Conservation (phyloP, 805 yeast species). For the Saccharomycopsis selenospora region DNA sequence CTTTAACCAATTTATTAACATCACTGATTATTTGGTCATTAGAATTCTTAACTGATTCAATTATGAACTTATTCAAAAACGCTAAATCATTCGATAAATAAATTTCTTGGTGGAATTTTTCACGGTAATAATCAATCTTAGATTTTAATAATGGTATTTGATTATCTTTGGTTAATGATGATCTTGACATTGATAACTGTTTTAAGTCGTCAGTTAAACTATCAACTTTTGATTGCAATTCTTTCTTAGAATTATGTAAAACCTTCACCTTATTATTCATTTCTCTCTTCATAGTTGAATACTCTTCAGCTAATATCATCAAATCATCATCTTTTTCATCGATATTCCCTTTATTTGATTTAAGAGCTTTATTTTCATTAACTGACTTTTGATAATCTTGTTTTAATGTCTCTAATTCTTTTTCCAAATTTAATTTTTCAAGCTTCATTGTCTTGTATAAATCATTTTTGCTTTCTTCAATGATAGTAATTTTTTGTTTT, state of each 20-base stretch:
- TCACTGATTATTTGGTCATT: slow-evolving; percentile 27
- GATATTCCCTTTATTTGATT: slow-evolving; percentile 20
- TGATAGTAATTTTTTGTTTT: slow-evolving; percentile 21
- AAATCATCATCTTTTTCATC: slow-evolving; percentile 1
- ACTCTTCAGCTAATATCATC: slow-evolving; percentile 8
- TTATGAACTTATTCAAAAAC: slow-evolving; percentile 28
- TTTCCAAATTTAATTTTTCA: slow-evolving; percentile 14
- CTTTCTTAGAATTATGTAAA: slow-evolving; percentile 17
- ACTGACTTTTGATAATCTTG: slow-evolving; percentile 25
- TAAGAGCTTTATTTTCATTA: slow-evolving; percentile 21
- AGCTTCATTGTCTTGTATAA: slow-evolving; percentile 20
- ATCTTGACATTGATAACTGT: slow-evolving; percentile 9
- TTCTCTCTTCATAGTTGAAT: slow-evolving; percentile 10
- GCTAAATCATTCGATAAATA: slow-evolving; percentile 24
- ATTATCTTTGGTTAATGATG: not conserved
- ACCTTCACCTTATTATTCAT: slow-evolving; percentile 14
- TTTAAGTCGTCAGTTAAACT: slow-evolving; percentile 24
- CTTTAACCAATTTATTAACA: slow-evolving; percentile 25
- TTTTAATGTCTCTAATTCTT: slow-evolving; percentile 28
- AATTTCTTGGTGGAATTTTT: slow-evolving; percentile 18
- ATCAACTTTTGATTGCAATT: slow-evolving; percentile 25
- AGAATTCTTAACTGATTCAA: slow-evolving; percentile 25
- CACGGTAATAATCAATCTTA: slow-evolving; percentile 13
- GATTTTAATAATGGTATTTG: slow-evolving; percentile 1
- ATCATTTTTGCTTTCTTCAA: slow-evolving; percentile 20